These are phyloP conservation scores for Candida adriatica DNA, from an alignment of 805 yeast species.

Conservation along the genomic window DNA sequence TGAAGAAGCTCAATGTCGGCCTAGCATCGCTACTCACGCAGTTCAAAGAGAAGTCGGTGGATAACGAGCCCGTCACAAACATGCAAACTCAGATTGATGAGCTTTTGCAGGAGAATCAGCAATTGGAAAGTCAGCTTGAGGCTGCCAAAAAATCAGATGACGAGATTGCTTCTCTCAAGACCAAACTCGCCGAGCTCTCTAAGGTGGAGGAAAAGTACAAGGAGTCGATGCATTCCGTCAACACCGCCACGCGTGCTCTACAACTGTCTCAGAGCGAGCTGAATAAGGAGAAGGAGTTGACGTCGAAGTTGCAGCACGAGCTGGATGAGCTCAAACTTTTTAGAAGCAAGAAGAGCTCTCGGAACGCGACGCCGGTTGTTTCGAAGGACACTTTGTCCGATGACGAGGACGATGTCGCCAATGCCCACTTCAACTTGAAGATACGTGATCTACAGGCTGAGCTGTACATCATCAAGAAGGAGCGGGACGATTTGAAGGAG, in stretches of 20 bases:
- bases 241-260: slow-evolving; percentile 70
- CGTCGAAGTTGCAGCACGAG: slow-evolving; percentile 53
- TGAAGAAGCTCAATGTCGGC: slow-evolving; percentile 22
- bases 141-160: slow-evolving; percentile 23
- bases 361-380: slow-evolving; percentile 20
- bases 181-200: slow-evolving; percentile 29
- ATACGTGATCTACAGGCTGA: slow-evolving; percentile 82
- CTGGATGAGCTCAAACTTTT: slow-evolving; percentile 60
- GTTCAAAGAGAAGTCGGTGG: neutral
- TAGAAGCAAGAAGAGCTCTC: slow-evolving; percentile 32
- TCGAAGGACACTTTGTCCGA: slow-evolving; percentile 18
- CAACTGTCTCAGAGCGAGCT: slow-evolving; percentile 68
- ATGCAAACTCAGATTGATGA: slow-evolving; percentile 54
- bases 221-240: slow-evolving; percentile 63
- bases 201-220: slow-evolving; percentile 59
- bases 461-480: slow-evolving; percentile 71
- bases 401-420: slow-evolving; percentile 27
- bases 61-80: slow-evolving; percentile 13
- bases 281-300: slow-evolving; percentile 47
- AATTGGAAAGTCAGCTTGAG: slow-evolving; percentile 29
- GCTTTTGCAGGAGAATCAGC: slow-evolving; percentile 40
- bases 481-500: slow-evolving; percentile 70
- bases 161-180: slow-evolving; percentile 25
- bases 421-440: slow-evolving; percentile 64
- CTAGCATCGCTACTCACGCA: slow-evolving; percentile 22